Base-by-base conservation (phyloP, 106 monocot genomes). In the Narthecium ossifragum region DNA sequence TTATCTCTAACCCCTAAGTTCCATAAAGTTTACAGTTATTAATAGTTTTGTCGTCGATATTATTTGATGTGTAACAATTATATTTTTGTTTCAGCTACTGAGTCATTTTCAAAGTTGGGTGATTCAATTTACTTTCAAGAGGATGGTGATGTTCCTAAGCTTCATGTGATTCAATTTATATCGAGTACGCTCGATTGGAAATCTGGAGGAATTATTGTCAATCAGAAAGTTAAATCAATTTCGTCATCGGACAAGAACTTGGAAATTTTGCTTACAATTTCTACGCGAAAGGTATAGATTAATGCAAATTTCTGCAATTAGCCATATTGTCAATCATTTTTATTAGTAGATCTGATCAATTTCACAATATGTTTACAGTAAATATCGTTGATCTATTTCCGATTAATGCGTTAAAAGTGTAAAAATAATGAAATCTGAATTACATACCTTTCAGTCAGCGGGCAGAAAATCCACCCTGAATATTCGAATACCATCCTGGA, bases 401-500 rank as follows among this genome's bases (percentile, higher is more conserved):
- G n/a, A n/a, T n/a, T n/a, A n/a, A n/a, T n/a, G n/a, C n/a, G n/a
- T n/a, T n/a, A 13, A 43, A 43, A 13, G 18, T 0, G n/a, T 7
- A 43, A 17, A 17, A 43, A 43, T 4, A 43, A 13, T 13, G 11
- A 17, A n/a, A 43, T 13, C 18, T 43, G 1, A 0, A 2, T 4
- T 10, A 13, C 43, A 4, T 17, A 60, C 12, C 46, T 9, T 73
- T 46, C 63, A 83, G 83, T 27, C 38, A 25, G 40, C 6, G 25
- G 45, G 9, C 27, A 46, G 59, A 55, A 31, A 67, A 54, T 83
- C 77, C 28, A 80, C 70, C 31, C 39, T 83, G 40, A 75, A 83
- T 45, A 15, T 83, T 31, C 62, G 88, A 51, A 69, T 88, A 41
- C 88, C 88, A 48, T 88, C 72, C 71, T 88, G 88, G 83, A 68